Evolutionary conservation across 768 basidiomycete genomes (phyloP), one percentile per base, ranked within the genome.

Genomic region (Lactifluus volemus): DNA sequence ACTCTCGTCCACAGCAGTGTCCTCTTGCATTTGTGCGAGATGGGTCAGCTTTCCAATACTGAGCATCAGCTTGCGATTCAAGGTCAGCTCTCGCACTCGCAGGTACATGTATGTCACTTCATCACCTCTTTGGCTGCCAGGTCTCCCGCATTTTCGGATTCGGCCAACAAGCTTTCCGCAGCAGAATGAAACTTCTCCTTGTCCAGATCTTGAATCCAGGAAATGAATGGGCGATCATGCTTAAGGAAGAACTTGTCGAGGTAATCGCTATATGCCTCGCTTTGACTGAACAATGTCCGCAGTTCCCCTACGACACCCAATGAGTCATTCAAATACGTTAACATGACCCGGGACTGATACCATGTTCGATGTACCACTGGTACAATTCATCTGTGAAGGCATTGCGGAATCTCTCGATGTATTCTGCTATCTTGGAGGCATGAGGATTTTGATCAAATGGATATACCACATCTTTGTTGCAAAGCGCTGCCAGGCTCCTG

Each of bases 351-450:
- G 25, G 55, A 25, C 9, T 70, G 80, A 48, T 59, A 89, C 92
- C 90, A 65, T 94, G 86, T 65, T 92, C 89, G 53, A 96, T 88
- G 71, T 92, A 96, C 89, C 89, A 97, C 68, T 84, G 82, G 69
- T 90, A 95, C n/a, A 97, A 78, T 68, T 92, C 86, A n/a, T 79
- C 84, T 0, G 93, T 88, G 65, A 98, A 98, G 12, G 83, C 84
- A 38, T 92, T 85, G 53, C 86, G 83, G 73, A 88, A 96, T 67
- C 78, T 79, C 49, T 88, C 80, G 59, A 94, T 82, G 72, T 93
- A 97, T 5, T 71, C 70, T 67, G 85, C 81, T 17, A 93, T 85
- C 19, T 84, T 77, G 29, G 73, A 69, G 1, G 77, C 76, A 66
- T 88, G 77, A 1, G 87, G 84, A 67, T 89, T 90, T 44, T 81